Evolutionary conservation across 345 rosid species (phyloP).

Genomic region (Boechera stricta): DNA sequence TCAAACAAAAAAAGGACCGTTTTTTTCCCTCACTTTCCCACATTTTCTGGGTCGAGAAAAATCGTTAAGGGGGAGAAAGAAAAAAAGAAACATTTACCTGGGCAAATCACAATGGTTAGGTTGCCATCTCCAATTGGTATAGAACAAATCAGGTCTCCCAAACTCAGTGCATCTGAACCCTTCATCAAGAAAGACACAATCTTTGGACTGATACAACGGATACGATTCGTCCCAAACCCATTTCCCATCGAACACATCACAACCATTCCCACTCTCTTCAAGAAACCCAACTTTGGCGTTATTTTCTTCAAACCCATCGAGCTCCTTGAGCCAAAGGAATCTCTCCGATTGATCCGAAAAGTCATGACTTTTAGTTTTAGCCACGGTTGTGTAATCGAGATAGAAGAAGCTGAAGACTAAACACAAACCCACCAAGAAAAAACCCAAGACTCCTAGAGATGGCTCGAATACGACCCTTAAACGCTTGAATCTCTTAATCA

Average conservation of each 20-base stretch:
- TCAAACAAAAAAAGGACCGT: not conserved
- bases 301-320: constrained; percentile 44
- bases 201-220: constrained; percentile 85
- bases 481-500: constrained; percentile 66
- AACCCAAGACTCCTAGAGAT: constrained; percentile 68
- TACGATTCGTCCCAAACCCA: constrained; percentile 97
- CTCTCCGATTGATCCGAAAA: constrained; percentile 62
- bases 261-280: constrained; percentile 57
- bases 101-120: constrained; percentile 81
- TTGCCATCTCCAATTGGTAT: constrained; percentile 98
- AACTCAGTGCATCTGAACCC: constrained; percentile 90
- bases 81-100: constrained; percentile 51
- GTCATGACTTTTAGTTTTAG: constrained; percentile 51
- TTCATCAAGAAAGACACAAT: constrained; percentile 77
- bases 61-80: too few relatives aligned
- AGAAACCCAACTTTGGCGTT: constrained; percentile 61
- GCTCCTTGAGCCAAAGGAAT: constrained; percentile 62
- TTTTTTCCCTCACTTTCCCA: not conserved
- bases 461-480: constrained; percentile 65
- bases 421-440: constrained; percentile 62
- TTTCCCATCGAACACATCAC: constrained; percentile 82
- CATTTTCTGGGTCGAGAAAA: not conserved
- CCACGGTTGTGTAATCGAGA: constrained; percentile 64
- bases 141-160: constrained; percentile 87
- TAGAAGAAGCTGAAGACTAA: constrained; percentile 70